Conservation (phyloP, 768 basidiomycete species). For the Auricularia sp. region DNA sequence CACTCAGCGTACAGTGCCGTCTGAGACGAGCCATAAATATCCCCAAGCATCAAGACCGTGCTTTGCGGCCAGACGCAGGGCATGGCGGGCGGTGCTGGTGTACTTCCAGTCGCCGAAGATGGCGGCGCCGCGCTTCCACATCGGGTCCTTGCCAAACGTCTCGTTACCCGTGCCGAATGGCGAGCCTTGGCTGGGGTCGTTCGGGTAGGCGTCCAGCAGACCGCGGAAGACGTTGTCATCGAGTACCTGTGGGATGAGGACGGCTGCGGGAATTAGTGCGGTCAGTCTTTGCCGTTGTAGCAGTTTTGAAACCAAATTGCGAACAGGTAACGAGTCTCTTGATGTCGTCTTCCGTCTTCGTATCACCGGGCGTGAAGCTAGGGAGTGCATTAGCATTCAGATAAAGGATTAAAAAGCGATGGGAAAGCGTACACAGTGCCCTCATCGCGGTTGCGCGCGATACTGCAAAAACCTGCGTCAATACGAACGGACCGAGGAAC, state of each 20-base stretch:
- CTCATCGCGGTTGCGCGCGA: neutral
- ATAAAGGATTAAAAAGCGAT: neutral
- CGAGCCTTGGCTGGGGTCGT: slow-evolving; percentile 24
- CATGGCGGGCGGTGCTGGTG: neutral
- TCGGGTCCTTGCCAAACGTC: slow-evolving; percentile 30
- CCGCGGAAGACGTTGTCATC: slow-evolving; percentile 22
- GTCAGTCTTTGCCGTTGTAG: too few relatives aligned
- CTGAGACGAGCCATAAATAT: neutral
- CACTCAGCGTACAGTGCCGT: neutral
- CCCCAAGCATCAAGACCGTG: neutral
- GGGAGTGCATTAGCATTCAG: too few relatives aligned
- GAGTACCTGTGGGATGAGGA: slow-evolving; percentile 18
- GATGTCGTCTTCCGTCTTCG: neutral
- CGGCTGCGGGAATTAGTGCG: slow-evolving; percentile 13
- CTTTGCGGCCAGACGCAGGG: neutral
- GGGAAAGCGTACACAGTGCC: neutral
- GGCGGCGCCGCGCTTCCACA: slow-evolving; percentile 30
- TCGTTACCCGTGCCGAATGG: slow-evolving; percentile 37
- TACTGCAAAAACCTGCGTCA: too few relatives aligned
- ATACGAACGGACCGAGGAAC: too few relatives aligned
- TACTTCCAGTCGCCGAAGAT: slow-evolving; percentile 20
- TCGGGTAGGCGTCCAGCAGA: slow-evolving; percentile 31
- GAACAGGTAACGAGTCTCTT: neutral
- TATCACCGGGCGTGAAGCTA: too few relatives aligned
- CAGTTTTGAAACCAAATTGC: too few relatives aligned